A percentile compares a stretch with the other conserved stretches of the same genome.
Conservation (phyloP, 2,329 filamentous ascomycete genomes). For the Exophiala sp. region DNA sequence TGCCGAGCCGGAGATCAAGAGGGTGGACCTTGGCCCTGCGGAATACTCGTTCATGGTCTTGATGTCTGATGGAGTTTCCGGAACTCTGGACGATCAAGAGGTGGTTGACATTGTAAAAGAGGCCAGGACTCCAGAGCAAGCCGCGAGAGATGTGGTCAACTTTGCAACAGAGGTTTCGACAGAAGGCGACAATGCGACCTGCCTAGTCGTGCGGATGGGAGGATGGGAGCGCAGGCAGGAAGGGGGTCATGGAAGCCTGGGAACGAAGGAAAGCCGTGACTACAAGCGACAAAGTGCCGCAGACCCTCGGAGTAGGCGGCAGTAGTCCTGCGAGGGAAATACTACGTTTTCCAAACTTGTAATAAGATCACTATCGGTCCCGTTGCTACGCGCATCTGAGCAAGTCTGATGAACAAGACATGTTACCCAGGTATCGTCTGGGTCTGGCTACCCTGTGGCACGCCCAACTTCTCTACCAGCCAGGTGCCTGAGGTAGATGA, state of each 20-base stretch:
- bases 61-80: constrained; percentile 82
- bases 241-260: constrained; percentile 79
- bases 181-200: constrained; percentile 60
- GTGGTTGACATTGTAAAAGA: constrained; percentile 92
- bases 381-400: too few relatives aligned
- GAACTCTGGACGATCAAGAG: constrained; percentile 82
- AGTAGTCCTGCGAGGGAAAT: constrained; percentile 8
- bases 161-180: constrained; percentile 80
- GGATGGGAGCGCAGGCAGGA: constrained; percentile 62
- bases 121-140: constrained; percentile 82
- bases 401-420: too few relatives aligned
- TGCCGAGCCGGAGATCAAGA: constrained; percentile 82
- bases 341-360: too few relatives aligned
- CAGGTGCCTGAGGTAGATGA: too few relatives aligned
- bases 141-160: constrained; percentile 67
- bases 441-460: too few relatives aligned
- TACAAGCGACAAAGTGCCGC: constrained; percentile 72
- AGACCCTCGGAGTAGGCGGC: constrained; percentile 68
- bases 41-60: constrained; percentile 87
- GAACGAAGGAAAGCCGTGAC: constrained; percentile 86
- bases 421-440: too few relatives aligned
- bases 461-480: too few relatives aligned
- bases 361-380: too few relatives aligned
- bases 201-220: constrained; percentile 56
- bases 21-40: constrained; percentile 70